Evolutionary conservation across 2,329 filamentous ascomycete genomes (phyloP), one percentile per base, ranked within the genome.

Genomic region (Diatrype stigma): DNA sequence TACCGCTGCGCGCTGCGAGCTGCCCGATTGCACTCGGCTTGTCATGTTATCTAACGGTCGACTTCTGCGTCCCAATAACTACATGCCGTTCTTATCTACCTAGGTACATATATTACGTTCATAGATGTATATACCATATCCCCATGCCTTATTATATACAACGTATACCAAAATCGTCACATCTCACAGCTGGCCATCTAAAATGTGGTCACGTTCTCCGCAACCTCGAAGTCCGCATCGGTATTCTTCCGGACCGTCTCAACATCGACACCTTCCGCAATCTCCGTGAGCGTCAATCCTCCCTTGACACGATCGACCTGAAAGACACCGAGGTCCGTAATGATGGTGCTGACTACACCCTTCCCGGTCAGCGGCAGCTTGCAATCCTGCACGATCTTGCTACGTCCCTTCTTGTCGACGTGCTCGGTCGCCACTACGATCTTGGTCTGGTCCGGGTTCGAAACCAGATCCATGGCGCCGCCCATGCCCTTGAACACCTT

Each of bases 401-500:
- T 75, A 2, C 77, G 77, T 16, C 85, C 85, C 58, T 86, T 81
- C 70, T 86, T 87, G 57, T 85, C 84, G 0, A 84, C 79, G 62
- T 89, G 85, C 62, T 86, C 85, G 2, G 84, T 88, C 0, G 84
- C 80, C 3, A 88, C 84, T 4, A 89, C 83, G 58, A 89, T 86
- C 75, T 87, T 88, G 57, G 85, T 89, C 61, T 78, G 76, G 58
- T 86, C 82, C 0, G 85, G 85, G 68, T 88, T 87, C 35, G 82
- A 84, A 11, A 89, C 84, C 7, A 89, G 71, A 64, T 89, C 85
- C 85, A 89, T 89, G 17, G 85, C 85, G 26, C 85, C 85, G 54
- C 90, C 90, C 85, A 95, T 94, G 17, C 90, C 90, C 77, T 94
- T 94, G 71, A 91, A 84, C 11, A 90, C 82, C 70, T 93, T 94